phyloP scores from a whole-genome alignment of 2,329 filamentous ascomycete species.

The Colletotrichum sublineola region DNA sequence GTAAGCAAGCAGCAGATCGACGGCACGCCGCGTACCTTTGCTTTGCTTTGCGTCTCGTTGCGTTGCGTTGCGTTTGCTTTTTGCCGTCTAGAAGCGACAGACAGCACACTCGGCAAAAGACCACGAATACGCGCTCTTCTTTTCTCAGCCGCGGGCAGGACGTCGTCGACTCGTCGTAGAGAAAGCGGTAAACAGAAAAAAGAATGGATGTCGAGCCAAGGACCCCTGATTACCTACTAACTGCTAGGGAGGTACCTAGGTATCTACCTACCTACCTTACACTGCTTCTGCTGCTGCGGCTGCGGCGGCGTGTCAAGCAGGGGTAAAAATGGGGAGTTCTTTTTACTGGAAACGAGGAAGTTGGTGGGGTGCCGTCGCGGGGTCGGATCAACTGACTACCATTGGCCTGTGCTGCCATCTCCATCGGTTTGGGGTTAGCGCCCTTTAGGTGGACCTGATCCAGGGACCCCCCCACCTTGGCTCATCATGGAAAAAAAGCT shows the following conservation, averaged over 20 bases:
- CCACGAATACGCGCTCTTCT: background rate
- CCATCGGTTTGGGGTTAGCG: conserved; percentile 28
- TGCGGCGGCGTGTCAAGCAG: conserved; percentile 27
- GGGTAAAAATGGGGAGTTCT: conserved; percentile 15
- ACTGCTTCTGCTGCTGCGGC: background rate
- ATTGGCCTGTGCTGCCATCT: conserved; percentile 13
- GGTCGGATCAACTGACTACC: conserved; percentile 12
- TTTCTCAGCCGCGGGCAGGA: background rate
- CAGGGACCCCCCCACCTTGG: background rate
- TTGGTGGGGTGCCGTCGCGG: conserved; percentile 23
- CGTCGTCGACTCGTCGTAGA: background rate
- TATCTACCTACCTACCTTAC: no score
- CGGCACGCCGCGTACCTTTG: background rate
- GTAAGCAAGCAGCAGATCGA: background rate
- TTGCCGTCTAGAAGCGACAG: conserved; percentile 17
- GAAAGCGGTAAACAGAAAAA: conserved; percentile 21
- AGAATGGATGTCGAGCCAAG: conserved; percentile 27
- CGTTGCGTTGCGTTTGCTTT: background rate
- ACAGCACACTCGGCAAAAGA: background rate
- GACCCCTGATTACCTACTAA: conserved; percentile 21
- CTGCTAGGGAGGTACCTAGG: no score
- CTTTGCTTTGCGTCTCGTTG: background rate
- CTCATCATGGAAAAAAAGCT: conserved; percentile 18
- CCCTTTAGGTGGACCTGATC: background rate
- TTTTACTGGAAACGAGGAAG: conserved; percentile 31